These are phyloP conservation scores for Mucor plumbeus DNA, from an alignment of 371 early-diverging fungal species.

Conservation along the genomic window DNA sequence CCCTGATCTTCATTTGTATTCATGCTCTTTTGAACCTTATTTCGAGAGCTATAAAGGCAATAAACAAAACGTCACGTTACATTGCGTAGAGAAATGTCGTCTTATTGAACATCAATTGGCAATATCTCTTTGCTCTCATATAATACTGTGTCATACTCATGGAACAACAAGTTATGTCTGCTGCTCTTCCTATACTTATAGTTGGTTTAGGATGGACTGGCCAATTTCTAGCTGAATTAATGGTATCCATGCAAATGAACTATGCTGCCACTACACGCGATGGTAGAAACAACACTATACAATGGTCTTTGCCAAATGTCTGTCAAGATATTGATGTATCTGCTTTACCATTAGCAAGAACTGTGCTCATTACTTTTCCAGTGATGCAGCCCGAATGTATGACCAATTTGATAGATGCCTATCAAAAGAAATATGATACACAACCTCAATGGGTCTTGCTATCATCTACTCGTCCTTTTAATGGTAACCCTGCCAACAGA, in stretches of 20 bases:
- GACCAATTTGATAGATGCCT: constrained; percentile 35
- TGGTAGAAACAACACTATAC: constrained; percentile 46
- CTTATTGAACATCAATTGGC: constrained; percentile 14
- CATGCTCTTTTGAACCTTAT: background rate
- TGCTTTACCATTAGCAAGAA: constrained; percentile 37
- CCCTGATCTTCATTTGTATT: background rate
- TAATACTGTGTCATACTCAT: constrained; percentile 12
- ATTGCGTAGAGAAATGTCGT: background rate
- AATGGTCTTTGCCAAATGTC: constrained; percentile 35
- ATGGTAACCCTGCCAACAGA: constrained; percentile 35
- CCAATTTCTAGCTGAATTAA: constrained; percentile 39
- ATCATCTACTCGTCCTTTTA: constrained; percentile 48
- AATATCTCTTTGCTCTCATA: constrained; percentile 6
- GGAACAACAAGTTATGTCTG: constrained; percentile 33
- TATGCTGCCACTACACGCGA: constrained; percentile 56
- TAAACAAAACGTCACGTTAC: constrained; percentile 12
- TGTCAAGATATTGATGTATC: constrained; percentile 30
- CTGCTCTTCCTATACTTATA: constrained; percentile 42
- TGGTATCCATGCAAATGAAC: constrained; percentile 25
- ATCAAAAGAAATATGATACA: constrained; percentile 29
- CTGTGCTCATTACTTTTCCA: constrained; percentile 50
- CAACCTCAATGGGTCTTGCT: constrained; percentile 45
- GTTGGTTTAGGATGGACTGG: constrained; percentile 57
- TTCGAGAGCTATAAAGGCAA: background rate
- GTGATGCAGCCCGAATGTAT: constrained; percentile 34